A percentile compares a stretch with the other conserved stretches of the same genome.
These are phyloP conservation scores for Crithidia bombi DNA, from an alignment of 208 protist genomes.

Conservation along the genomic window DNA sequence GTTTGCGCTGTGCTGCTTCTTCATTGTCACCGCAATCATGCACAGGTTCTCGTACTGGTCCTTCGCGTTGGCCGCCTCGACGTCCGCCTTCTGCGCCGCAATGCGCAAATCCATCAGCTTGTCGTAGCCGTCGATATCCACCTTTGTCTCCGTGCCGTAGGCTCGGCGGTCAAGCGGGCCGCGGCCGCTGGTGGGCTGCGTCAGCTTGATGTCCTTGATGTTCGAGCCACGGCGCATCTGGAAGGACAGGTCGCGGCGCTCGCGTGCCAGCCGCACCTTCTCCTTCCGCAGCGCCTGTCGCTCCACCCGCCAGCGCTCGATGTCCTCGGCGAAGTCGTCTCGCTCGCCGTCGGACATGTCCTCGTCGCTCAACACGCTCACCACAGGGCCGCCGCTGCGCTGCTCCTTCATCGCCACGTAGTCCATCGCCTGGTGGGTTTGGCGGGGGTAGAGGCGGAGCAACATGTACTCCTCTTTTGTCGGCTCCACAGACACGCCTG, in stretches of 20 bases:
- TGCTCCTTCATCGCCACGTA: constrained; percentile 29
- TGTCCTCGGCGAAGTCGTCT: constrained; percentile 30
- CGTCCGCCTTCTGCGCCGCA: constrained; percentile 35
- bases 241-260: constrained; percentile 48
- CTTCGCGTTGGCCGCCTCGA: constrained; percentile 35
- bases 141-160: constrained; percentile 21
- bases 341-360: constrained; percentile 37
- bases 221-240: constrained; percentile 71
- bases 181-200: constrained; percentile 36
- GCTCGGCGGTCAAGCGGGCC: constrained; percentile 32
- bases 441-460: constrained; percentile 33
- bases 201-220: constrained; percentile 56
- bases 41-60: constrained; percentile 14
- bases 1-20: constrained; percentile 9
- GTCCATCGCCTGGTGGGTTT: constrained; percentile 29
- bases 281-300: constrained; percentile 44
- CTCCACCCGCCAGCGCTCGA: constrained; percentile 59
- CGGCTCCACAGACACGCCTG: not conserved
- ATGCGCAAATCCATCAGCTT: constrained; percentile 46
- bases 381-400: constrained; percentile 5
- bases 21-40: constrained; percentile 15
- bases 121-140: constrained; percentile 49
- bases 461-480: not conserved
- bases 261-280: constrained; percentile 34
- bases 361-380: constrained; percentile 50